Base-by-base conservation (phyloP, 1,284 basidiomycete species). In the Leccinum variabile region DNA sequence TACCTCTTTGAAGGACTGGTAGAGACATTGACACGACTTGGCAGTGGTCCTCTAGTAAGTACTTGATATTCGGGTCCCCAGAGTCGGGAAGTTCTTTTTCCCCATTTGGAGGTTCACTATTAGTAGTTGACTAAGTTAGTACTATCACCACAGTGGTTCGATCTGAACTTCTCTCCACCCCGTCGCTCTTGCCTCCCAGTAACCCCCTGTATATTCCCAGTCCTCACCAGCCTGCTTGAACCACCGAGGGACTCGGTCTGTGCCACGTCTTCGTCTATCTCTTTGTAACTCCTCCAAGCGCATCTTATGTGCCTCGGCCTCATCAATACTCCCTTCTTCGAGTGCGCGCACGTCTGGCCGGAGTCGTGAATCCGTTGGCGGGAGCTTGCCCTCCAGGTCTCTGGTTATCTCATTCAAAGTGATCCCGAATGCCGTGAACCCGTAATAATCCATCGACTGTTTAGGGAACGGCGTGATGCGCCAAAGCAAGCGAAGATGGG, bases 291-390 rank as follows among this genome's bases (percentile, higher is more conserved):
- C 90, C 74, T 97, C 95, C 11, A 97, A 78, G 35, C 83, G 80
- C 32, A 79, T 75, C 78, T 97, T 97, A 70, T 91, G 82, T 57
- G 76, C 75, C 70, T 97, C 95, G 2, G 95, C 94, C 54, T 79
- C 70, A 63, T 94, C 89, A 2, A 92, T 74, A 54, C 91, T 78
- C 11, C 94, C 95, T 66, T 91, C 85, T 75, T 97, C 95, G 53
- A 96, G 80, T 4, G 93, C 92, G 33, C 90, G 80, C 59, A 97
- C 91, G 76, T 97, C 95, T 1, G 94, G 92, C 39, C 95, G 84
- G 63, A 86, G 80, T 35, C 95, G 84, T 8, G 94, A 95, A 73
- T 97, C 95, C 1, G 95, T 95, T 0, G 87, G 85, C 1, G 94
- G 91, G 6, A 97, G 75, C 64, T 83, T 83, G 5, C 81, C 84